phyloP scores from a whole-genome alignment of 169 alveolate genomes.

The Plasmodium sp. region DNA sequence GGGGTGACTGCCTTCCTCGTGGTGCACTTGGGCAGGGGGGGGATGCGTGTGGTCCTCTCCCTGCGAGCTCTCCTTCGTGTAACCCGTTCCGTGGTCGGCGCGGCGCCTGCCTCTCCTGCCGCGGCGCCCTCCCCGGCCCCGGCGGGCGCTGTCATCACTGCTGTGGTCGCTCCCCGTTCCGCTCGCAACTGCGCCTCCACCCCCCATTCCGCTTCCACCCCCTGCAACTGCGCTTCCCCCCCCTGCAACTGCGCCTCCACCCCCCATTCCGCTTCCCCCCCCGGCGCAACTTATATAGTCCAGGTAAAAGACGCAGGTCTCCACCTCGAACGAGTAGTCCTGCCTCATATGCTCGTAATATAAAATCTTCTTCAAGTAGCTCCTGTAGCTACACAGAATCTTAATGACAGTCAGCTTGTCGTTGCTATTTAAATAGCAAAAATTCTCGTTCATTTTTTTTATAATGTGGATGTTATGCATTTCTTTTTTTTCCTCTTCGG shows the following conservation, averaged over 20 bases:
- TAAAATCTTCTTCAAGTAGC: background rate
- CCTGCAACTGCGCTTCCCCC: too few relatives aligned
- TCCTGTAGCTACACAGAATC: background rate
- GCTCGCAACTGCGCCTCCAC: background rate
- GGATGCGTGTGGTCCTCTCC: background rate
- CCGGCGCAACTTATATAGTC: background rate
- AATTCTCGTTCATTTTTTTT: constrained; percentile 16
- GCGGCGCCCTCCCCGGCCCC: background rate
- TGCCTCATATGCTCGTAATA: constrained; percentile 3
- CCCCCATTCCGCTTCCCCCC: background rate
- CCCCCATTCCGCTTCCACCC: background rate
- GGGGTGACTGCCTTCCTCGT: background rate
- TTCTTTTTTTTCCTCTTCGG: constrained; percentile 15
- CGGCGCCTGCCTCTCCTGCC: background rate
- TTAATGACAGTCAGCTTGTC: constrained; percentile 14
- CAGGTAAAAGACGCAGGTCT: constrained; percentile 10
- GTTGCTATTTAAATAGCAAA: constrained; percentile 7
- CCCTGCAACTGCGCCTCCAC: background rate
- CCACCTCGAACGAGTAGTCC: constrained; percentile 29
- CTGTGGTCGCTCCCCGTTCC: background rate
- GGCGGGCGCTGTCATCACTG: background rate
- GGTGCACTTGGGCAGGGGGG: background rate
- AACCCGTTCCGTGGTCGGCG: background rate
- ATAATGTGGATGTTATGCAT: background rate
- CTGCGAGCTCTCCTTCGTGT: background rate